A percentile compares a stretch with the other conserved stretches of the same genome.
These are phyloP conservation scores for Carex parvula DNA, from an alignment of 176 grass and related monocot species.

Conservation along the genomic window DNA sequence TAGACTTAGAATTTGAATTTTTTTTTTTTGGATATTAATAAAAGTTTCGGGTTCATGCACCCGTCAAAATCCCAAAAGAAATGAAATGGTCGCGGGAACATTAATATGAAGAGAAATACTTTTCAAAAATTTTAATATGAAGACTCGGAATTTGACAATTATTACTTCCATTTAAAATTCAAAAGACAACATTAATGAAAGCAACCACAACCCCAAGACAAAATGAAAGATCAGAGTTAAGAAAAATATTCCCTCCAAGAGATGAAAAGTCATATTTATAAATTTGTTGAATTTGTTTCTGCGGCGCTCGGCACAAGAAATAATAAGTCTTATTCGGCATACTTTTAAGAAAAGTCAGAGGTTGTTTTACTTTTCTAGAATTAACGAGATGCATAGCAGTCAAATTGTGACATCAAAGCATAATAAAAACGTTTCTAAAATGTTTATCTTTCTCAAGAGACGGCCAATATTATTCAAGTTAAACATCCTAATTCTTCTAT, in stretches of 20 bases:
- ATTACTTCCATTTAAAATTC: neutral
- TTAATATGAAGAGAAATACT: neutral
- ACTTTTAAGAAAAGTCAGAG: neutral
- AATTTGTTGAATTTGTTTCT: neutral
- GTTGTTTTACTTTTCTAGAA: neutral
- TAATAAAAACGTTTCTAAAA: neutral
- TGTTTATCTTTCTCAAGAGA: too few species aligned
- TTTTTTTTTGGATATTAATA: too few species aligned
- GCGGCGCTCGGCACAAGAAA: neutral
- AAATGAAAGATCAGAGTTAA: neutral
- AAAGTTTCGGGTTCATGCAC: too few species aligned
- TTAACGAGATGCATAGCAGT: neutral
- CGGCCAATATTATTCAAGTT: too few species aligned
- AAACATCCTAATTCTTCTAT: too few species aligned
- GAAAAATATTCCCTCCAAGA: neutral
- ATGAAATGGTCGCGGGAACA: neutral
- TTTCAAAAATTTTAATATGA: neutral
- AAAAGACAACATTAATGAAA: neutral
- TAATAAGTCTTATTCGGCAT: neutral
- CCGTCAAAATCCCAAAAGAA: too few species aligned
- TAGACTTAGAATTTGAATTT: too few species aligned
- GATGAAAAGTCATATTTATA: constrained; percentile 10
- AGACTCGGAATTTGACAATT: neutral
- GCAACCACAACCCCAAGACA: neutral
- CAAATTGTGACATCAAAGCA: neutral